Conservation (phyloP, 2,329 filamentous ascomycete genomes). For the Cercospora sesami region DNA sequence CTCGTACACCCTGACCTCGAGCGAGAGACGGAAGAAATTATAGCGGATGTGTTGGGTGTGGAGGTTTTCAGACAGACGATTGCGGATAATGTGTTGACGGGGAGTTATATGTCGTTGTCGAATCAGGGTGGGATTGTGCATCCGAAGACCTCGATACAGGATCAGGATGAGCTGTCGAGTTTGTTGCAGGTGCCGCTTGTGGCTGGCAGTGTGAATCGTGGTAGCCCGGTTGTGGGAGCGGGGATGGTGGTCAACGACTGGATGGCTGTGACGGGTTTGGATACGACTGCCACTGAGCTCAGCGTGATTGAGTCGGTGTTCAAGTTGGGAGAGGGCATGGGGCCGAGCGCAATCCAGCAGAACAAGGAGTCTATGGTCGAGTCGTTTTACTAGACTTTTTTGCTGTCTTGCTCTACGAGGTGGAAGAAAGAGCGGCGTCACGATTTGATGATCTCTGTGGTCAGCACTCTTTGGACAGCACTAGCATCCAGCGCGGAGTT, state of each 20-base stretch:
- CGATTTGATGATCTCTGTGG: slow-evolving; percentile 7
- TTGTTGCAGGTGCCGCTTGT: slow-evolving; percentile 94
- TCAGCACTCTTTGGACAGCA: slow-evolving; percentile 3
- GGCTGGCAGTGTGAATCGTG: slow-evolving; percentile 89
- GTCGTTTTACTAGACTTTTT: slow-evolving; percentile 76
- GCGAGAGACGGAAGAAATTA: slow-evolving; percentile 97
- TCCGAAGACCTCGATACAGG: slow-evolving; percentile 93
- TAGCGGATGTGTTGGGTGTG: slow-evolving; percentile 87
- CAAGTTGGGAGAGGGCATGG: slow-evolving; percentile 78
- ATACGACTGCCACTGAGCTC: slow-evolving; percentile 95
- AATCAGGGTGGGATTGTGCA: slow-evolving; percentile 97
- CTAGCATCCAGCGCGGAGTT: slow-evolving; percentile 12
- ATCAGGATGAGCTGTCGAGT: slow-evolving; percentile 94
- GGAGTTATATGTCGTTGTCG: slow-evolving; percentile 92
- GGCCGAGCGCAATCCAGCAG: slow-evolving; percentile 73
- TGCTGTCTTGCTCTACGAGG: not conserved
- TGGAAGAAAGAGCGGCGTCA: not conserved
- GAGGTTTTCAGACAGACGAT: slow-evolving; percentile 94
- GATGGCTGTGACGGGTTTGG: slow-evolving; percentile 92
- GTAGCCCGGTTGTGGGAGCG: slow-evolving; percentile 90
- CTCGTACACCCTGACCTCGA: slow-evolving; percentile 95
- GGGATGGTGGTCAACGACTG: slow-evolving; percentile 98
- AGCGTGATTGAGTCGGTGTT: slow-evolving; percentile 97
- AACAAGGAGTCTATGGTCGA: slow-evolving; percentile 99
- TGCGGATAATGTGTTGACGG: slow-evolving; percentile 93